phyloP scores from a whole-genome alignment of 1,139 yeast species.

The Sugiyamaella neomexicana region DNA sequence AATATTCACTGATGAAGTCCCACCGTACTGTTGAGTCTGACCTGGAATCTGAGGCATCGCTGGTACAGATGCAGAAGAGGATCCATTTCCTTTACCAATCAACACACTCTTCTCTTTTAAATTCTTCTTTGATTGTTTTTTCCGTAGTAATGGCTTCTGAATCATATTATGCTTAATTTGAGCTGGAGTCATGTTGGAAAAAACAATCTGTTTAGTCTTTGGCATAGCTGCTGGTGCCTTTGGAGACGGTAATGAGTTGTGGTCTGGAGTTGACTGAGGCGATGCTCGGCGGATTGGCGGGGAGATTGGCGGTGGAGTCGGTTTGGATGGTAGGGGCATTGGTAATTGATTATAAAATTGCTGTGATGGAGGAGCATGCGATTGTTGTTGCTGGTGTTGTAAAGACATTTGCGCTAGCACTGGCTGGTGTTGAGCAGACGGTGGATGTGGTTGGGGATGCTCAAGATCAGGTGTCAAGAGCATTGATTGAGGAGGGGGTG shows the following conservation, averaged over 20 bases:
- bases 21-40: background rate
- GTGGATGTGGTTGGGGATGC: constrained; percentile 13
- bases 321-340: background rate
- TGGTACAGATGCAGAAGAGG: constrained; percentile 5
- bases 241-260: constrained; percentile 10
- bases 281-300: constrained; percentile 11
- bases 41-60: background rate
- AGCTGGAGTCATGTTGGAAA: constrained; percentile 21
- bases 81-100: constrained; percentile 1
- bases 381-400: constrained; percentile 3
- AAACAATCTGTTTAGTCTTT: constrained; percentile 20
- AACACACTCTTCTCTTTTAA: constrained; percentile 16
- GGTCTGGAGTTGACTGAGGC: constrained; percentile 12
- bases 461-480: constrained; percentile 19
- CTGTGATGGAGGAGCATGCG: constrained; percentile 7
- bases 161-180: constrained; percentile 21
- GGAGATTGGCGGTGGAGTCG: constrained; percentile 13
- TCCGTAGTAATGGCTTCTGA: constrained; percentile 18
- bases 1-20: too few species aligned
- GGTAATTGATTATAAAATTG: background rate
- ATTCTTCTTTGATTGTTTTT: constrained; percentile 19
- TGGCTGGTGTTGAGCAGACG: constrained; percentile 11
- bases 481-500: constrained; percentile 14
- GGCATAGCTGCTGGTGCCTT: constrained; percentile 18
- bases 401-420: constrained; percentile 7